A percentile compares a stretch with the other conserved stretches of the same genome.
Conservation (phyloP, 2,329 filamentous ascomycete genomes). For the Penicillium sp. region DNA sequence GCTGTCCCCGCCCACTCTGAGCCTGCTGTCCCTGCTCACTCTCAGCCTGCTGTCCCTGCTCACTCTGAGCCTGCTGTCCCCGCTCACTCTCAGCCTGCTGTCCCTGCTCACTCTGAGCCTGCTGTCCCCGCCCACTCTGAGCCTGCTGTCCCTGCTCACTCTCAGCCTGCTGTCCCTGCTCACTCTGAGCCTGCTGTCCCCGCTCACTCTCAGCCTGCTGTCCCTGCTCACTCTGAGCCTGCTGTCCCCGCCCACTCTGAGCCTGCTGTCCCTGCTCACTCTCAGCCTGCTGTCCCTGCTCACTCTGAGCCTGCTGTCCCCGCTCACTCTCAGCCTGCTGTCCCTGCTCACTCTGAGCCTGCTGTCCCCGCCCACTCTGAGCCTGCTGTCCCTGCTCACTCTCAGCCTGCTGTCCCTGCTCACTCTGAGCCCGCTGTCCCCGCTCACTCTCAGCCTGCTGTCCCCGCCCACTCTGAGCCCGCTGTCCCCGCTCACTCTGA, state of each 20-base stretch:
- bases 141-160: conserved; percentile 4
- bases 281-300: background rate
- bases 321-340: background rate
- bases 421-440: background rate
- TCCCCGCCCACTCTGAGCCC: background rate
- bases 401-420: conserved; percentile 1
- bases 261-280: conserved; percentile 5
- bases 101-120: background rate
- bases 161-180: conserved; percentile 1
- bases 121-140: background rate
- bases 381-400: too few species aligned
- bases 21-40: background rate
- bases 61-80: conserved; percentile 1
- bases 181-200: conserved; percentile 1
- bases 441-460: background rate
- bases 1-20: background rate
- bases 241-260: background rate
- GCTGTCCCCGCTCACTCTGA: background rate
- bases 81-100: background rate
- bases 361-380: background rate
- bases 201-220: background rate
- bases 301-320: conserved; percentile 1
- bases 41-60: conserved; percentile 1
- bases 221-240: background rate
- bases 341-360: background rate